Percentiles rank a stretch among this genome's conserved stretches.
Conservation (phyloP, 495 filamentous ascomycete genomes). For the Xylaria longipes region DNA sequence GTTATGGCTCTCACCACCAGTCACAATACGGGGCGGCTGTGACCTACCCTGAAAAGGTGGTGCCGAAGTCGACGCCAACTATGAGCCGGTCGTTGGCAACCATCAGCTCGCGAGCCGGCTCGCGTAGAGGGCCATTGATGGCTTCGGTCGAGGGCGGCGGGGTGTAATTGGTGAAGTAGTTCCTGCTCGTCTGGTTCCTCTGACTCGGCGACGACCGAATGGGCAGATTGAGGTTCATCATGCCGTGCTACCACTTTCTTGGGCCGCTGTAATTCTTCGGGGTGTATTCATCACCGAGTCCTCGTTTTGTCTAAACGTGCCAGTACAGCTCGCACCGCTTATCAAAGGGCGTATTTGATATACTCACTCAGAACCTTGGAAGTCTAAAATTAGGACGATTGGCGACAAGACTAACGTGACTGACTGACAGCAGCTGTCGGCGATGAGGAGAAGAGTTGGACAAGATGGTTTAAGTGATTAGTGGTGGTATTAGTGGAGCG, state of each 20-base stretch:
- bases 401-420: background rate
- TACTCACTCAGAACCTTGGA: background rate
- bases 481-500: conserved; percentile 25
- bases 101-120: conserved; percentile 55
- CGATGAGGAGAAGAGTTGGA: conserved; percentile 9
- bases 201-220: conserved; percentile 51
- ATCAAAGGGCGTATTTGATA: background rate
- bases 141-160: conserved; percentile 59
- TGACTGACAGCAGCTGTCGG: conserved; percentile 17
- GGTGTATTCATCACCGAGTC: conserved; percentile 19
- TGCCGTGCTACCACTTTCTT: conserved; percentile 26
- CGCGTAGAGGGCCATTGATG: conserved; percentile 60
- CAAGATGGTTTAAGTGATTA: background rate
- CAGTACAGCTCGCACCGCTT: background rate
- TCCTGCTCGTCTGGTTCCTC: conserved; percentile 61
- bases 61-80: conserved; percentile 72
- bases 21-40: background rate
- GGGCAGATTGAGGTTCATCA: conserved; percentile 58
- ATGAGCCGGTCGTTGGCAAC: conserved; percentile 62
- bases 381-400: background rate
- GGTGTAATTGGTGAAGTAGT: conserved; percentile 58
- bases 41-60: conserved; percentile 71
- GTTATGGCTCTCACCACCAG: background rate
- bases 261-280: background rate
- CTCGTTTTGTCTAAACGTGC: background rate